Evolutionary conservation across 1,284 basidiomycete species (phyloP).

Genomic region (Microbotryum violaceum): DNA sequence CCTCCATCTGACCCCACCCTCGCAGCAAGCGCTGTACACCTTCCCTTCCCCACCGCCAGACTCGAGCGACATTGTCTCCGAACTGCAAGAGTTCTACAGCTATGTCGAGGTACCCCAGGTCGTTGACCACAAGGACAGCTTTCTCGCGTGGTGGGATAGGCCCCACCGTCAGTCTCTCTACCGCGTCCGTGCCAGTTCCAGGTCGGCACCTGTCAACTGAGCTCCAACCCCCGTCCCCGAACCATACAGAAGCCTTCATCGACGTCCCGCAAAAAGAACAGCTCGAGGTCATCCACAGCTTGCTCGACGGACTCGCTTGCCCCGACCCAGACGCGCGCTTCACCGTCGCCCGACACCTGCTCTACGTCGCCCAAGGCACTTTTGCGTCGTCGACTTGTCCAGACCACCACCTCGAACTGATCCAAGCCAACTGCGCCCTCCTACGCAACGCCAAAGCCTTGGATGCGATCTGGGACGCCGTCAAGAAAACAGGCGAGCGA

Average conservation of each 20-base stretch:
- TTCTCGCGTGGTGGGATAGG: slow-evolving; percentile 16
- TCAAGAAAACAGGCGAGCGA: slow-evolving; percentile 81
- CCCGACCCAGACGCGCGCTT: slow-evolving; percentile 74
- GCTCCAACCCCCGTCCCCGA: background rate
- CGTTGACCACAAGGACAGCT: slow-evolving; percentile 48
- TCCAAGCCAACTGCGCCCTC: slow-evolving; percentile 85
- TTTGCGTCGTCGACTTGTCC: slow-evolving; percentile 85
- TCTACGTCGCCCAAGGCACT: slow-evolving; percentile 86
- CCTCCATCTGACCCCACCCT: too few species aligned
- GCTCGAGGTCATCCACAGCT: slow-evolving; percentile 53
- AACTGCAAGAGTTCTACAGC: slow-evolving; percentile 97
- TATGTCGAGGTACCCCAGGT: slow-evolving; percentile 93
- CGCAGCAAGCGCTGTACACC: slow-evolving; percentile 24
- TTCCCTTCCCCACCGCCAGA: slow-evolving; percentile 48
- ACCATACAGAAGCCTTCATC: slow-evolving; percentile 16
- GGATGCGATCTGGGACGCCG: slow-evolving; percentile 70
- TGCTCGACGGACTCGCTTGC: slow-evolving; percentile 78
- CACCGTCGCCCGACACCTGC: slow-evolving; percentile 72
- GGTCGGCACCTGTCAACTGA: background rate
- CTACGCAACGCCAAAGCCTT: slow-evolving; percentile 79
- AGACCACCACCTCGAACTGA: slow-evolving; percentile 91
- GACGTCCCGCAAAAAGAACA: slow-evolving; percentile 5
- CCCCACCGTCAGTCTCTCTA: slow-evolving; percentile 16
- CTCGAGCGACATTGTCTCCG: slow-evolving; percentile 87
- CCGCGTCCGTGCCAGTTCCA: slow-evolving; percentile 13